Percentiles rank a stretch among this genome's conserved stretches.
phyloP scores from a whole-genome alignment of 2,329 filamentous ascomycete species.

The Cylindrodendrum hubeiense region DNA sequence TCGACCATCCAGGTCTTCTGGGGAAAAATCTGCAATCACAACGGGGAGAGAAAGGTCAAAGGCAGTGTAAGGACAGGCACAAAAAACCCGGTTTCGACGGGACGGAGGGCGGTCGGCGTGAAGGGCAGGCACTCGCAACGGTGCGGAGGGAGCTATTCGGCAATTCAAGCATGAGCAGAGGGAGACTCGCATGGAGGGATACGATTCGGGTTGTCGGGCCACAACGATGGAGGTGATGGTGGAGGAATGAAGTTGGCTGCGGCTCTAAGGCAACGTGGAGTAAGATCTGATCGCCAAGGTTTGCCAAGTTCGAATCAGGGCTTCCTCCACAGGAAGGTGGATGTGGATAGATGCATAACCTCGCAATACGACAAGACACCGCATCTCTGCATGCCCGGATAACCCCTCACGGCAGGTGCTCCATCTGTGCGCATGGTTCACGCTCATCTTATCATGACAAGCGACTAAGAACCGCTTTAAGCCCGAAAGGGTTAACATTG shows the following conservation, averaged over 20 bases:
- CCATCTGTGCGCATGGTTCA: slow-evolving; percentile 5
- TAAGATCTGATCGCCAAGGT: slow-evolving; percentile 22
- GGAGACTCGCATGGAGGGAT: not conserved
- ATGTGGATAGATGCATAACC: not conserved
- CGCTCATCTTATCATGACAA: slow-evolving; percentile 8
- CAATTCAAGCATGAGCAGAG: not conserved
- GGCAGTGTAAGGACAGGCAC: not conserved
- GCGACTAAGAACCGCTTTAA: slow-evolving; percentile 4
- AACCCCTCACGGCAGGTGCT: not conserved
- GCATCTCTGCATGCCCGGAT: not conserved
- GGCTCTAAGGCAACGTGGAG: slow-evolving; percentile 29
- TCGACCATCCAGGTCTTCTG: not conserved
- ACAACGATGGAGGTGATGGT: slow-evolving; percentile 29
- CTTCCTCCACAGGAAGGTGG: not conserved
- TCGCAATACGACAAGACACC: slow-evolving; percentile 6
- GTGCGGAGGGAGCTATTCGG: not conserved
- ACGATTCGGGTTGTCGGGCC: not conserved
- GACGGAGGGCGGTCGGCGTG: not conserved
- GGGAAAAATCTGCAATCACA: not conserved
- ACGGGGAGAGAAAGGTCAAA: not conserved
- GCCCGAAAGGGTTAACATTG: slow-evolving; percentile 7
- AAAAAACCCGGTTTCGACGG: not conserved
- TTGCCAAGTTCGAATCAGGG: not conserved
- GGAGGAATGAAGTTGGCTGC: slow-evolving; percentile 34
- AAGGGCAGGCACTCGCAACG: not conserved